Percentiles rank a stretch among this genome's conserved stretches.
Evolutionary conservation across 371 early-diverging fungal species (phyloP).

Genomic region (Circinella minor): DNA sequence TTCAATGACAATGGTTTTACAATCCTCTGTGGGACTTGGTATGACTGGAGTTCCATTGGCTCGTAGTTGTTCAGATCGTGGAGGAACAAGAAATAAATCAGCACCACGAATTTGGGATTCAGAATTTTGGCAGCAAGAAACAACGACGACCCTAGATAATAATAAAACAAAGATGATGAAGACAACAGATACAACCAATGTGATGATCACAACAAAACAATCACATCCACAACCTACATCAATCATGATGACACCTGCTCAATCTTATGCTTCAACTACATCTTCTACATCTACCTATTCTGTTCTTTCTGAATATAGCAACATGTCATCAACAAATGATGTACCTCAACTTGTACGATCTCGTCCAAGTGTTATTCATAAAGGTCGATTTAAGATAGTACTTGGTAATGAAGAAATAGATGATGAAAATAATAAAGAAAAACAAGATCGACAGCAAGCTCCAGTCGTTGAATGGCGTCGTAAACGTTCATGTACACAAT

Average conservation of each 20-base stretch:
- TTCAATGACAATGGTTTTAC: not conserved
- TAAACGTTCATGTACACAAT: slow-evolving; percentile 40
- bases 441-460: slow-evolving; percentile 18
- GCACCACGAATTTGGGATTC: slow-evolving; percentile 50
- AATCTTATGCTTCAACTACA: slow-evolving; percentile 6
- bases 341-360: slow-evolving; percentile 15
- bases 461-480: slow-evolving; percentile 50
- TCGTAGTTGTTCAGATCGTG: slow-evolving; percentile 19
- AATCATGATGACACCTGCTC: slow-evolving; percentile 8
- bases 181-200: not conserved
- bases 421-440: slow-evolving; percentile 2
- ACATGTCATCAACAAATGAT: not conserved
- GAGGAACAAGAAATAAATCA: not conserved
- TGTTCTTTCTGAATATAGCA: slow-evolving; percentile 8
- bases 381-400: slow-evolving; percentile 49
- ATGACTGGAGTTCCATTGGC: slow-evolving; percentile 7
- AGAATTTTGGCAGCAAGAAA: slow-evolving; percentile 39
- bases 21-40: not conserved
- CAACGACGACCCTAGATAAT: not conserved
- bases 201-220: slow-evolving; percentile 9
- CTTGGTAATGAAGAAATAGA: slow-evolving; percentile 37
- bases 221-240: slow-evolving; percentile 10
- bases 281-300: slow-evolving; percentile 17
- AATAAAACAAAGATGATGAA: slow-evolving; percentile 9
- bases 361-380: slow-evolving; percentile 32